Percentiles rank a stretch among this genome's conserved stretches.
phyloP scores from a whole-genome alignment of 352 stramenopile genomes.

The Thalassiosira mediterranea region DNA sequence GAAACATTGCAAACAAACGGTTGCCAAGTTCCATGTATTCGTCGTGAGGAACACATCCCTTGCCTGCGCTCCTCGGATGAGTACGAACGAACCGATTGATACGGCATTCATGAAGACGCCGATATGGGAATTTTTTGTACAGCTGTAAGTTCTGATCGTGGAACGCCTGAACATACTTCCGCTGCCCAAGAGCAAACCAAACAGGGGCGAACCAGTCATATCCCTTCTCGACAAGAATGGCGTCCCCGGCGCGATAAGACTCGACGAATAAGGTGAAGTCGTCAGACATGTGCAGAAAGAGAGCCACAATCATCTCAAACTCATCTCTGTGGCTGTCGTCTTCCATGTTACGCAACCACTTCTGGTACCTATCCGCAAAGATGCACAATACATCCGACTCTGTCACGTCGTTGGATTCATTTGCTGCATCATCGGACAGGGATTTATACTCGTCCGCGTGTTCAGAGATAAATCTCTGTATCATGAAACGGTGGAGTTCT shows the following conservation, averaged over 20 bases:
- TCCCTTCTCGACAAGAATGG: slow-evolving; percentile 9
- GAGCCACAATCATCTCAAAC: too few species aligned
- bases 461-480: slow-evolving; percentile 1
- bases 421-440: too few species aligned
- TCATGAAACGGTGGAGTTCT: not conserved
- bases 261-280: slow-evolving; percentile 13
- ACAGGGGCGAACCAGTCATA: slow-evolving; percentile 6
- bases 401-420: not conserved
- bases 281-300: slow-evolving; percentile 8
- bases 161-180: not conserved
- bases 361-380: slow-evolving; percentile 1
- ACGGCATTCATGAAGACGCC: not conserved
- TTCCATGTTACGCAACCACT: not conserved
- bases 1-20: slow-evolving; percentile 9
- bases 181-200: slow-evolving; percentile 1
- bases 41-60: not conserved
- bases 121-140: not conserved
- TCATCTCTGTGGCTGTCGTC: not conserved
- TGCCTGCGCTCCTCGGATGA: not conserved
- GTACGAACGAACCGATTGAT: slow-evolving; percentile 6
- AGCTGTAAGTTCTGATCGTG: not conserved
- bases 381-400: not conserved
- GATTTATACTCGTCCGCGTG: too few species aligned
- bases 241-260: slow-evolving; percentile 1
- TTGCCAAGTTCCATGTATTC: not conserved